Evolutionary conservation across 495 filamentous ascomycete species (phyloP), one percentile per base, ranked within the genome.

Genomic region (Penicillium verhagenii): DNA sequence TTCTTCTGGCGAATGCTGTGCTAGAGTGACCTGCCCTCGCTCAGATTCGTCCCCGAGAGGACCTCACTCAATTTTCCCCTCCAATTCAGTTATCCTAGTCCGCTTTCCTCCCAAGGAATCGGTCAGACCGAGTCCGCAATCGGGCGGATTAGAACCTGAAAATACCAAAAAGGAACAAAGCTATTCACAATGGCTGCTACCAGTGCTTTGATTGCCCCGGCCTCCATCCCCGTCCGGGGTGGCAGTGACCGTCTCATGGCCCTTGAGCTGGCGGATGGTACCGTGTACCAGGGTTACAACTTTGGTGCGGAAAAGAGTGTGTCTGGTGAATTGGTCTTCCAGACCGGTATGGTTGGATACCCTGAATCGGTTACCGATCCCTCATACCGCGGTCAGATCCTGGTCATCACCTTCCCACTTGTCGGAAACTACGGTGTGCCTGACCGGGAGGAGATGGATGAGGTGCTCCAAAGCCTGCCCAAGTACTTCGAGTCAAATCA

Each of bases 271-370:
- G 81, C 95, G 67, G 91, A 97, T 80, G 91, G 90, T 65, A 83
- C 83, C 26, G 82, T 86, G 61, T 96, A 92, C 78, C 88, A 92
- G 61, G 94, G 94, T 50, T 88, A 90, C 75, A 96, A 92, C 79
- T 98, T 97, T 68, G 94, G 94, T 66, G 90, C 92, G 23, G 79
- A 90, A 65, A 94, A 90, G 80, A 95, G 87, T 67, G 83, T 94
- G 62, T 87, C 93, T 53, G 94, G 94, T 64, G 94, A 98, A 82
- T 79, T 97, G 68, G 94, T 98, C 72, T 98, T 98, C 77, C 94
- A 98, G 80, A 98, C 94, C 46, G 94, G 94, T 67, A 96, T 98
- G 94, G 94, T 98, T 52, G 94, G 94, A 56, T 98, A 98, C 67
- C 92, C 94, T 26, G 94, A 98, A 77, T 92, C 90, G 11, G 81